These are phyloP conservation scores for Sporothrix mexicana DNA, from an alignment of 2,329 filamentous ascomycete genomes.

Conservation along the genomic window DNA sequence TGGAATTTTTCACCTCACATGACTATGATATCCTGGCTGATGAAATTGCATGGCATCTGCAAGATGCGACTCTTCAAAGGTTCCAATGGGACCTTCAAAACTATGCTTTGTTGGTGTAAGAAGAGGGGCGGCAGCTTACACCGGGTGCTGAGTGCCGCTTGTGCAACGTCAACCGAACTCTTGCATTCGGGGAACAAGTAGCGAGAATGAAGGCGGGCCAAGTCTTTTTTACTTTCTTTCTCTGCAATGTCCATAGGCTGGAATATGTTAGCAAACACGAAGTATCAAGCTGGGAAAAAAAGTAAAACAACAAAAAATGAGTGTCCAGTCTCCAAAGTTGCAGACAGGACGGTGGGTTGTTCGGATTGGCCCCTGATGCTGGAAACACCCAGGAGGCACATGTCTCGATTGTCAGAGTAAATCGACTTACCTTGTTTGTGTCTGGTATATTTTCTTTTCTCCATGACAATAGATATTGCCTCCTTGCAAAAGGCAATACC, in stretches of 20 bases:
- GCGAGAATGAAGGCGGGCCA: not conserved
- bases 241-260: too few species aligned
- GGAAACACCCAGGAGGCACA: too few species aligned
- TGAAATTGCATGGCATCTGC: constrained; percentile 30
- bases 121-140: not conserved
- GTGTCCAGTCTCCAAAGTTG: too few species aligned
- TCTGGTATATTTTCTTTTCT: not conserved
- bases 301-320: too few species aligned
- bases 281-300: too few species aligned
- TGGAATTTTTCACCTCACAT: constrained; percentile 32
- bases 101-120: not conserved
- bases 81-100: not conserved
- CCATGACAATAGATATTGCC: not conserved
- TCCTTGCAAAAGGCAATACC: not conserved
- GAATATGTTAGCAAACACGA: too few species aligned
- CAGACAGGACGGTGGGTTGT: not conserved
- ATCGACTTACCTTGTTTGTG: not conserved
- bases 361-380: too few species aligned
- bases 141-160: constrained; percentile 13
- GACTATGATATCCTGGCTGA: constrained; percentile 28
- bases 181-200: not conserved
- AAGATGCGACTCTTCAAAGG: not conserved
- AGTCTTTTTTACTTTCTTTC: too few species aligned
- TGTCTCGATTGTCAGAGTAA: too few species aligned
- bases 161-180: not conserved